Evolutionary conservation across 495 filamentous ascomycete genomes (phyloP), one percentile per base, ranked within the genome.

Genomic region (Cercophora sp.): DNA sequence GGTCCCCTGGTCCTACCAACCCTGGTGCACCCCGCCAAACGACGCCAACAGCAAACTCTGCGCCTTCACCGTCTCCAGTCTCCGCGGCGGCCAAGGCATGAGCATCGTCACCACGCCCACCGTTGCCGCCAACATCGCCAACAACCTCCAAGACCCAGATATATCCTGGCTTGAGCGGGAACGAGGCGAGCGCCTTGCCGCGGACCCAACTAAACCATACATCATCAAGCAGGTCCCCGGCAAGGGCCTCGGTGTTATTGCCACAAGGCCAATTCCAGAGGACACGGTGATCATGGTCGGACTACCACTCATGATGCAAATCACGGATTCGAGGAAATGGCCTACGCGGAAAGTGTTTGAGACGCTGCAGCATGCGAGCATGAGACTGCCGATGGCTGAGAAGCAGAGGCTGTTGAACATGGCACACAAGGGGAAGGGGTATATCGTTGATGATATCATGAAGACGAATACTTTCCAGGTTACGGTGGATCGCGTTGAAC

Each of bases 381-480:
- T n/a, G n/a, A n/a, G n/a, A n/a, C n/a, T n/a, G n/a, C 35, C 47
- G 10, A 20, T 16, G 29, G 19, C 15, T 26, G 40, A 56, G 2
- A 27, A 51, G 48, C 18, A n/a, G n/a, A 15, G 43, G 19, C 20
- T 56, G 40, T 11, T 56, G 40, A 26, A 43, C 36, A 43, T 48
- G 36, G 55, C 55, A 11, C n/a, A 25, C 27, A 24, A 44, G 55
- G 49, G 37, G 1, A 48, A 36, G 49, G 63, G 19, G 18, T 64
- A 65, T 20, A 47, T 68, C 8, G 39, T 69, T 1, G 60, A 67
- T 8, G 66, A 69, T 40, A 61, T 69, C 6, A 35, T 69, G 18
- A 59, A 60, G 15, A 69, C 66, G 10, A 69, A 69, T 40, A 40
- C 60, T 1, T 69, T 67, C 42, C 55, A 57, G 1, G 56, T 67